A percentile compares a stretch with the other conserved stretches of the same genome.
These are phyloP conservation scores for Xylaria grammica DNA, from an alignment of 495 filamentous ascomycete genomes.

Conservation along the genomic window DNA sequence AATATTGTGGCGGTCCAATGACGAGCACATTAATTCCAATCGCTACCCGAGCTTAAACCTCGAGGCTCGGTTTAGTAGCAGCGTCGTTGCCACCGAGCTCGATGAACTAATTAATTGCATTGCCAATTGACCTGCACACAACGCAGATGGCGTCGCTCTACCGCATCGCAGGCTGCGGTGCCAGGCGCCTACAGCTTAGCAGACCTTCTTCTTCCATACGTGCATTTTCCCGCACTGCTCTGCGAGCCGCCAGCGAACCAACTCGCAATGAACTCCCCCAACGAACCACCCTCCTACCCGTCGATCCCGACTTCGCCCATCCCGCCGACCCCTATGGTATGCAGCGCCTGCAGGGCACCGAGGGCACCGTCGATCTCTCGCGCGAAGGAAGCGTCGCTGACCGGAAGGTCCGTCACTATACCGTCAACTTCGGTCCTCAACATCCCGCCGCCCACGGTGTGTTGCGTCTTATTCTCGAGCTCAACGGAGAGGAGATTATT, in stretches of 20 bases:
- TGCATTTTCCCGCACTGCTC: slow-evolving; percentile 70
- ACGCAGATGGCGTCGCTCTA: slow-evolving; percentile 54
- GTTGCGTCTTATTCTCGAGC: slow-evolving; percentile 94
- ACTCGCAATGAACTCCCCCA: slow-evolving; percentile 54
- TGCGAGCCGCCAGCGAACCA: slow-evolving; percentile 65
- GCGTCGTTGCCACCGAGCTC: slow-evolving; percentile 26
- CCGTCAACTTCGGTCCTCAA: slow-evolving; percentile 99
- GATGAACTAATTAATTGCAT: slow-evolving; percentile 16
- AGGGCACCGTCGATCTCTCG: slow-evolving; percentile 51
- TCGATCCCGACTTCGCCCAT: slow-evolving; percentile 66
- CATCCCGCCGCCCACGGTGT: slow-evolving; percentile 99
- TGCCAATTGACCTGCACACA: slow-evolving; percentile 36
- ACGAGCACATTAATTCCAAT: slow-evolving; percentile 38
- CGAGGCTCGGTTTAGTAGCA: slow-evolving; percentile 16
- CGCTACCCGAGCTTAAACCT: slow-evolving; percentile 12
- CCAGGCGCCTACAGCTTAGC: slow-evolving; percentile 58
- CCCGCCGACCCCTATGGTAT: slow-evolving; percentile 48
- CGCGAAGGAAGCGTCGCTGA: slow-evolving; percentile 57
- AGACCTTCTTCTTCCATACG: slow-evolving; percentile 45
- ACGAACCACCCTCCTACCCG: slow-evolving; percentile 70
- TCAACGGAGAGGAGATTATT: slow-evolving; percentile 97
- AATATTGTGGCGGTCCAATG: slow-evolving; percentile 38
- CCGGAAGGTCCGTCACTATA: slow-evolving; percentile 97
- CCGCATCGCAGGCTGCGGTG: slow-evolving; percentile 60
- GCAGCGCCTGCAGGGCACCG: slow-evolving; percentile 53